These are phyloP conservation scores for Populus hybrid DNA, from an alignment of 441 rosid species.

Conservation along the genomic window DNA sequence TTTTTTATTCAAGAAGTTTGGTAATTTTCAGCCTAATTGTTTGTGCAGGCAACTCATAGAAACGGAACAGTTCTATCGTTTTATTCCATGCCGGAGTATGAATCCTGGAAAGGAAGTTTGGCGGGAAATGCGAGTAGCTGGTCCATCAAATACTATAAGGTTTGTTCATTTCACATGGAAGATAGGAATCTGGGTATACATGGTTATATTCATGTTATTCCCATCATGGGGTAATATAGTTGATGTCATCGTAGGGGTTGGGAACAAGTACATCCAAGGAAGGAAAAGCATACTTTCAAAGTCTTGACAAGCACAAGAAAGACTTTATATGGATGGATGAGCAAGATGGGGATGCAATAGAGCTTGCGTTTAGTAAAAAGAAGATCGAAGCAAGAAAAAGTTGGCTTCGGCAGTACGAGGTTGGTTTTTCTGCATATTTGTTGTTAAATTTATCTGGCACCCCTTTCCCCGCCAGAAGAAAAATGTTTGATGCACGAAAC, in stretches of 20 bases:
- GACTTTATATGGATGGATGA: conserved; percentile 82
- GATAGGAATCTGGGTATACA: background rate
- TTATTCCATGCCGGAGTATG: conserved; percentile 93
- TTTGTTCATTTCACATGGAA: conserved; percentile 25
- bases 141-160: conserved; percentile 96
- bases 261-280: conserved; percentile 83
- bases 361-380: conserved; percentile 97
- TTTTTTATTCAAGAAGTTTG: background rate
- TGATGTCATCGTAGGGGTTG: conserved; percentile 59
- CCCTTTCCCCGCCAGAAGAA: too few species aligned
- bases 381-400: conserved; percentile 90
- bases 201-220: background rate
- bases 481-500: background rate
- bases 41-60: conserved; percentile 25
- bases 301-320: conserved; percentile 65
- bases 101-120: conserved; percentile 76
- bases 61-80: conserved; percentile 49
- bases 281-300: conserved; percentile 67
- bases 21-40: background rate
- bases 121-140: conserved; percentile 66
- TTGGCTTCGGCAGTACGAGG: conserved; percentile 86
- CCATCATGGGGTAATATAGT: conserved; percentile 3
- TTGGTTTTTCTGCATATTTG: conserved; percentile 18
- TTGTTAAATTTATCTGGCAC: background rate
- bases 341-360: conserved; percentile 84